These are phyloP conservation scores for Hypoxylon lenormandii DNA, from an alignment of 495 filamentous ascomycete species.

Conservation along the genomic window DNA sequence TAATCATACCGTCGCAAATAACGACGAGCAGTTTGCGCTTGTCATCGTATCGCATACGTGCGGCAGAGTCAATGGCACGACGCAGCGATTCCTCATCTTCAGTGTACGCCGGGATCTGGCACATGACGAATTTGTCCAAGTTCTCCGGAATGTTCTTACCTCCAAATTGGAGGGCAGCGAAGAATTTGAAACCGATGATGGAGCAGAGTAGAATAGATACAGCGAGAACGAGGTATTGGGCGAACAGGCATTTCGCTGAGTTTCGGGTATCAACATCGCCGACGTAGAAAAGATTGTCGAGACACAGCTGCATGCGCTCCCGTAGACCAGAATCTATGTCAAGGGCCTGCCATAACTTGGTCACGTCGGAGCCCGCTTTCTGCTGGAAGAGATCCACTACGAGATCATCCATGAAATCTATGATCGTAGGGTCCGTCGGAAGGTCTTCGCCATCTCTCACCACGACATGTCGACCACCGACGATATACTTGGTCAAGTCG, in stretches of 20 bases:
- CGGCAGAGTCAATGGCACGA: constrained; percentile 95
- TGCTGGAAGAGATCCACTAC: constrained; percentile 82
- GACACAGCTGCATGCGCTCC: constrained; percentile 79
- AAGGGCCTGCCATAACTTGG: constrained; percentile 81
- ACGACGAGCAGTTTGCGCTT: constrained; percentile 95
- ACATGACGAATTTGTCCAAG: constrained; percentile 97
- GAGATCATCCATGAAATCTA: constrained; percentile 82
- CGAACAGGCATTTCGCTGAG: constrained; percentile 84
- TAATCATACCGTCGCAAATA: constrained; percentile 99
- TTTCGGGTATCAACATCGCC: constrained; percentile 92
- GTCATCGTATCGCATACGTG: constrained; percentile 96
- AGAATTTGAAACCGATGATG: constrained; percentile 95
- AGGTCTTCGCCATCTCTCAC: constrained; percentile 63
- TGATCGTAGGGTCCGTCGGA: constrained; percentile 65
- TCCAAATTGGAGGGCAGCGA: constrained; percentile 93
- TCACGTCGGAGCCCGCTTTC: constrained; percentile 81
- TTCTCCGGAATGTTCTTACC: constrained; percentile 92
- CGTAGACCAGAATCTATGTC: constrained; percentile 66
- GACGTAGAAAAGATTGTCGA: constrained; percentile 95
- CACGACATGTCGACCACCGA: constrained; percentile 76
- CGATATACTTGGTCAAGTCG: constrained; percentile 86
- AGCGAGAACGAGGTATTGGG: constrained; percentile 90
- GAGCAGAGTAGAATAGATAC: constrained; percentile 82
- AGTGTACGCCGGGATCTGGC: constrained; percentile 96
- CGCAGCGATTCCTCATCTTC: constrained; percentile 97